Base-by-base conservation (phyloP, 2,329 filamentous ascomycete genomes). In the Pochonia chlamydosporia region DNA sequence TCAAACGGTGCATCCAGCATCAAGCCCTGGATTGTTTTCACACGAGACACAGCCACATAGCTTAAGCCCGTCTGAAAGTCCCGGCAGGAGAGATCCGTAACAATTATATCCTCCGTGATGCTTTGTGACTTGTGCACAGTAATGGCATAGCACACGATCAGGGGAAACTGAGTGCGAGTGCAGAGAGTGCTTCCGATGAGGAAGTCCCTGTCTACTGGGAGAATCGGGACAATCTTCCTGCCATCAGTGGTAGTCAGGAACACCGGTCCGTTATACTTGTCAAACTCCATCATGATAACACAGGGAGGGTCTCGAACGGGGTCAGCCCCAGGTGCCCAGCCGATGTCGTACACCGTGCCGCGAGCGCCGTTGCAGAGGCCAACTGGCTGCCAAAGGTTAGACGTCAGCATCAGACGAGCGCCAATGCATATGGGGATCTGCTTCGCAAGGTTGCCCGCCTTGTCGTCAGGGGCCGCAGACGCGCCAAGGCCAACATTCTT, bases 291-390 rank as follows among this genome's bases (percentile, higher is more conserved):
- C 28, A 48, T 51, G 30, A 51, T 46, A 20, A 43, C 43, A 42
- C 43, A 51, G 14, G 46, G 50, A 25, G 31, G 44, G 39, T 52
- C 48, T 49, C 47, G 40, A 16, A 49, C 49, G 43, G 46, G 43
- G 36, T 44, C 44, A 33, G 46, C 51, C 35, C 46, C 46, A 30
- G 49, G 51, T 44, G 51, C 43, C 48, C 46, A 52, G 48, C 42
- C 40, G 37, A 50, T 52, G 30, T 50, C 48, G 37, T 50, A 50
- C 42, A 48, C 48, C 20, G 37, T 52, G 46, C 46, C 48, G 31
- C 50, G 48, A 48, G 48, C 50, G 39, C 48, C 50, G 30, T 52
- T 52, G 44, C 40, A 49, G 40, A 50, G 44, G 24, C 44, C 48
- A 50, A 39, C 44, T n/a, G 21, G 44, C 37, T 50, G 44, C 48